A percentile compares a stretch with the other conserved stretches of the same genome.
These are phyloP conservation scores for Phytophthora citrophthora DNA, from an alignment of 352 stramenopile species.

Conservation along the genomic window DNA sequence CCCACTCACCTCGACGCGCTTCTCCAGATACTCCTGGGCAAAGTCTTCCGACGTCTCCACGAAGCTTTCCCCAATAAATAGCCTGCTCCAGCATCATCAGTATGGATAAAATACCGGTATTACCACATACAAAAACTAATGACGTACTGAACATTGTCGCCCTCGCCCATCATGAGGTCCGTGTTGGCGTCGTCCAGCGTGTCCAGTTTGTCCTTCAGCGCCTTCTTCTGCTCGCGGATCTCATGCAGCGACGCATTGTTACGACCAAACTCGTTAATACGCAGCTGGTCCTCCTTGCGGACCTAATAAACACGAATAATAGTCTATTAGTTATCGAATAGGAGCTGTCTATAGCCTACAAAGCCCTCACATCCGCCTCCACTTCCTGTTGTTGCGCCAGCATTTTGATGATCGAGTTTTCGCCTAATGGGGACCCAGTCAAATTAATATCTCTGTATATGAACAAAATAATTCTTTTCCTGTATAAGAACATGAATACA, in stretches of 20 bases:
- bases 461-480: conserved; percentile 8
- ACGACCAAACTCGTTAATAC: conserved; percentile 98
- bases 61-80: conserved; percentile 97
- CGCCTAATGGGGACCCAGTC: conserved; percentile 15
- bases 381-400: conserved; percentile 84
- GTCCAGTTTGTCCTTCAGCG: conserved; percentile 95
- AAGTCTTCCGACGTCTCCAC: conserved; percentile 94
- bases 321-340: not conserved
- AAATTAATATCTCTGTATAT: conserved; percentile 33
- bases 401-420: conserved; percentile 42
- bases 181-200: conserved; percentile 97
- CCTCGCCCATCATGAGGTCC: conserved; percentile 97
- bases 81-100: conserved; percentile 34
- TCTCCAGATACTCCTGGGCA: conserved; percentile 94
- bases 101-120: not conserved
- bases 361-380: conserved; percentile 72
- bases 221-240: conserved; percentile 90
- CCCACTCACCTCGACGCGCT: conserved; percentile 77
- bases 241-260: conserved; percentile 96
- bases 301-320: conserved; percentile 69
- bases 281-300: conserved; percentile 95
- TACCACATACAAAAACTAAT: not conserved
- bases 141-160: conserved; percentile 80
- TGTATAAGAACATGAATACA: conserved; percentile 26
- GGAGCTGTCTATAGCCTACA: not conserved